Evolutionary conservation across 2,329 filamentous ascomycete genomes (phyloP).

Genomic region (Xylogone sp.): DNA sequence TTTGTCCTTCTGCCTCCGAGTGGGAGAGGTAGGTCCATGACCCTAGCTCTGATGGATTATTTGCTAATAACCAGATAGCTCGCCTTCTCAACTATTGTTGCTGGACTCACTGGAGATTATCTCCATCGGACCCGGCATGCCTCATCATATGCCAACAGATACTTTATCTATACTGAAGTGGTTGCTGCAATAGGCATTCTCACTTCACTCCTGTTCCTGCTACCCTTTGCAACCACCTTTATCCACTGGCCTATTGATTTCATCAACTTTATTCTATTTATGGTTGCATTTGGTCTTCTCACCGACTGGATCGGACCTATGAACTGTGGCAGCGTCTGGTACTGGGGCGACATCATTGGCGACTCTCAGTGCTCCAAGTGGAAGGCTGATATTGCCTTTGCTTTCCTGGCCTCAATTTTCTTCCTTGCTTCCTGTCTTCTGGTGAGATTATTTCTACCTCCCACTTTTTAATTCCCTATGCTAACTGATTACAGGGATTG

Average conservation of each 20-base stretch:
- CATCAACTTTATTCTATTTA: slow-evolving; percentile 62
- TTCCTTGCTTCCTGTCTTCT: slow-evolving; percentile 12
- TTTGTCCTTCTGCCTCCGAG: slow-evolving; percentile 18
- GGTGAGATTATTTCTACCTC: slow-evolving; percentile 6
- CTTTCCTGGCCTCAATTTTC: slow-evolving; percentile 11
- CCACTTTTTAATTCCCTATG: background rate
- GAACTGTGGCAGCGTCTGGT: slow-evolving; percentile 75
- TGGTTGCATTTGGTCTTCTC: slow-evolving; percentile 47
- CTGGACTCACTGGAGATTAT: slow-evolving; percentile 65
- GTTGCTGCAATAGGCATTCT: slow-evolving; percentile 67
- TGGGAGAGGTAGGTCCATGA: slow-evolving; percentile 20
- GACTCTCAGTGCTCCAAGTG: slow-evolving; percentile 64
- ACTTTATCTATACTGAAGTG: slow-evolving; percentile 73
- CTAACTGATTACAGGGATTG: slow-evolving; percentile 5
- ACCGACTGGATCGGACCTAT: slow-evolving; percentile 69
- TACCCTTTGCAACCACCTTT: slow-evolving; percentile 66
- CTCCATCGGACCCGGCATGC: slow-evolving; percentile 44
- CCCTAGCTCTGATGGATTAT: background rate
- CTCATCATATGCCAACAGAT: slow-evolving; percentile 52
- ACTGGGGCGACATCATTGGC: slow-evolving; percentile 80
- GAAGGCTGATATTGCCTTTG: slow-evolving; percentile 49
- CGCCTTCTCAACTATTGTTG: slow-evolving; percentile 67
- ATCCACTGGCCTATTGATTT: slow-evolving; percentile 69
- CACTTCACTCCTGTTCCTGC: slow-evolving; percentile 66
- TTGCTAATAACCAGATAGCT: slow-evolving; percentile 49